These are phyloP conservation scores for Cladophialophora chaetospira DNA, from an alignment of 2,329 filamentous ascomycete genomes.

Conservation along the genomic window DNA sequence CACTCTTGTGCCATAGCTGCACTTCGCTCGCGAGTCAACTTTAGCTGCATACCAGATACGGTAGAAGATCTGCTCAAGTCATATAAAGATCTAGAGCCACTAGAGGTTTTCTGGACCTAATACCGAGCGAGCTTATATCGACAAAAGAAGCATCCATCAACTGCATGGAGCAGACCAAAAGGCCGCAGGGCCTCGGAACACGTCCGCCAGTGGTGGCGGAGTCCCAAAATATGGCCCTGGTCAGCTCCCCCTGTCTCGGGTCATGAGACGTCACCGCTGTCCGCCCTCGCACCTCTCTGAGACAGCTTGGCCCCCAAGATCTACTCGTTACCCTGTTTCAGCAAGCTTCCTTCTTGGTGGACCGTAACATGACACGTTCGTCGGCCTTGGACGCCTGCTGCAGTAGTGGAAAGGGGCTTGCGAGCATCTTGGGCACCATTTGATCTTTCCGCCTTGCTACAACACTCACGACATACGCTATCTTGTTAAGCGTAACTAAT, in stretches of 20 bases:
- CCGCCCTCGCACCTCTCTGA: conserved; percentile 1
- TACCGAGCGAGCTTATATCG: neutral
- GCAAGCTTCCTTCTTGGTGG: neutral
- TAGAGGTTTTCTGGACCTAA: neutral
- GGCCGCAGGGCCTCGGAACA: conserved; percentile 1
- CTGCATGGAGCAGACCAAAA: neutral
- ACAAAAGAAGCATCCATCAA: neutral
- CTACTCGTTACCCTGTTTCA: conserved; percentile 1
- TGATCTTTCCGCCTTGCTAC: neutral
- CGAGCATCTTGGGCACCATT: neutral
- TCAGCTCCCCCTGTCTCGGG: conserved; percentile 17
- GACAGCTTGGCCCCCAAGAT: conserved; percentile 8
- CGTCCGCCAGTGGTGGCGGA: conserved; percentile 9
- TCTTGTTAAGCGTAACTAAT: neutral
- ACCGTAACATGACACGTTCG: neutral
- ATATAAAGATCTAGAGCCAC: neutral
- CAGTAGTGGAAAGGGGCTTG: neutral
- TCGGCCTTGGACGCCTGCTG: neutral
- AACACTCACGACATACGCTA: neutral
- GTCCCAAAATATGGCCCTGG: conserved; percentile 15
- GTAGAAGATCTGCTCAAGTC: neutral
- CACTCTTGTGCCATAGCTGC: neutral
- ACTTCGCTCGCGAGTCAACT: neutral
- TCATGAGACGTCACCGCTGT: conserved; percentile 13
- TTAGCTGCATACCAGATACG: neutral